Conservation (phyloP, 1,284 basidiomycete genomes). For the Chondrostereum purpureum region DNA sequence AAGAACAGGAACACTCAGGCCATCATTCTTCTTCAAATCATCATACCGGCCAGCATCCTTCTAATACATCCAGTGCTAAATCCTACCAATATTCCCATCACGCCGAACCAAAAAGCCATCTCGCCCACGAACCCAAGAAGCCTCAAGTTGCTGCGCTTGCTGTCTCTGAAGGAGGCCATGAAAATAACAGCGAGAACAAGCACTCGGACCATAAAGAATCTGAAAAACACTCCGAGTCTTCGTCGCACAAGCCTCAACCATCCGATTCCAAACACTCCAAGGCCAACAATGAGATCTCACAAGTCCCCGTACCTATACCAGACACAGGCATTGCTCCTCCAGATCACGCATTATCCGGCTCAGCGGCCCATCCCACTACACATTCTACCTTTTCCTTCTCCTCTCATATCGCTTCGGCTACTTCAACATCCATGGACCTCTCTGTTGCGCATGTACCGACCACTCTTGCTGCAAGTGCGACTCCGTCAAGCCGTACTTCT, state of each 20-base stretch:
- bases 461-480: constrained; percentile 8
- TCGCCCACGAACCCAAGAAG: constrained; percentile 13
- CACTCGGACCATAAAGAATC: no score
- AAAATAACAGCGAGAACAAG: background rate
- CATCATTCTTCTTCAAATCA: background rate
- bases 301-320: constrained; percentile 11
- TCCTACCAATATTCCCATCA: background rate
- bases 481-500: constrained; percentile 6
- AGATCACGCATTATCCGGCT: constrained; percentile 4
- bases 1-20: no score
- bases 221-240: background rate
- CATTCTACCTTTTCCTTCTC: constrained; percentile 2
- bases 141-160: constrained; percentile 1
- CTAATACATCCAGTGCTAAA: background rate
- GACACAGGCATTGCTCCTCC: constrained; percentile 10
- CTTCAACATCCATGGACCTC: constrained; percentile 5
- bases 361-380: constrained; percentile 1
- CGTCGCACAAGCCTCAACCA: background rate
- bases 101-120: constrained; percentile 10
- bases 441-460: constrained; percentile 15
- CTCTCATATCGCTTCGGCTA: background rate
- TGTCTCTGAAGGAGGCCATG: background rate
- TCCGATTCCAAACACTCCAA: background rate
- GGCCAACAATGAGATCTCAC: background rate
- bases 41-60: background rate